These are phyloP conservation scores for Pseudonectria foliicola DNA, from an alignment of 2,329 filamentous ascomycete genomes.

Conservation along the genomic window DNA sequence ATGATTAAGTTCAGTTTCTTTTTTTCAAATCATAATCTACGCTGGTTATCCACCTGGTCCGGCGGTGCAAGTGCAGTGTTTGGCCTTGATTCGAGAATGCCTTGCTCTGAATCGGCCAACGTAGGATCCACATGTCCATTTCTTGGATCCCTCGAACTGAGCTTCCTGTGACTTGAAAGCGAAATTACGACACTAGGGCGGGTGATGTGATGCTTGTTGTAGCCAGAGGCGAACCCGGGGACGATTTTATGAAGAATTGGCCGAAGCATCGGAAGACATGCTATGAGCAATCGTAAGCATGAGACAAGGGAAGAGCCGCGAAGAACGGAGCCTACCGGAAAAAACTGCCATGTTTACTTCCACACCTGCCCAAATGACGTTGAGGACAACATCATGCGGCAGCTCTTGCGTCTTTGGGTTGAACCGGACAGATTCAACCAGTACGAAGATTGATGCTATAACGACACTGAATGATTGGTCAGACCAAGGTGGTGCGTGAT, in stretches of 20 bases:
- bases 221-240: background rate
- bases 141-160: too few relatives aligned
- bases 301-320: background rate
- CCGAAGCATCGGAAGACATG: conserved; percentile 16
- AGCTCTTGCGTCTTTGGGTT: conserved; percentile 11
- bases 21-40: too few relatives aligned
- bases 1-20: too few relatives aligned
- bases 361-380: conserved; percentile 18
- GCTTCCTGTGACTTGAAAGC: too few relatives aligned
- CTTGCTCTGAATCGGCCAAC: too few relatives aligned
- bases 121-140: too few relatives aligned
- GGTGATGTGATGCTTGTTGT: too few relatives aligned
- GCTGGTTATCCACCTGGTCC: too few relatives aligned
- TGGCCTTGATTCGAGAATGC: too few relatives aligned
- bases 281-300: background rate
- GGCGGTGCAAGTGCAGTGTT: too few relatives aligned
- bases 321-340: conserved; percentile 9
- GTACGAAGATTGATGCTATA: conserved; percentile 13
- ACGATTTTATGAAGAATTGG: conserved; percentile 6
- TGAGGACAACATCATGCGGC: conserved; percentile 15
- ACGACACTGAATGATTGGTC: conserved; percentile 8
- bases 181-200: too few relatives aligned
- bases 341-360: conserved; percentile 20
- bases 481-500: background rate
- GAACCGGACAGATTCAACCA: conserved; percentile 10